phyloP scores from a whole-genome alignment of 129 eudicot genomes.

The Lonicera japonica region DNA sequence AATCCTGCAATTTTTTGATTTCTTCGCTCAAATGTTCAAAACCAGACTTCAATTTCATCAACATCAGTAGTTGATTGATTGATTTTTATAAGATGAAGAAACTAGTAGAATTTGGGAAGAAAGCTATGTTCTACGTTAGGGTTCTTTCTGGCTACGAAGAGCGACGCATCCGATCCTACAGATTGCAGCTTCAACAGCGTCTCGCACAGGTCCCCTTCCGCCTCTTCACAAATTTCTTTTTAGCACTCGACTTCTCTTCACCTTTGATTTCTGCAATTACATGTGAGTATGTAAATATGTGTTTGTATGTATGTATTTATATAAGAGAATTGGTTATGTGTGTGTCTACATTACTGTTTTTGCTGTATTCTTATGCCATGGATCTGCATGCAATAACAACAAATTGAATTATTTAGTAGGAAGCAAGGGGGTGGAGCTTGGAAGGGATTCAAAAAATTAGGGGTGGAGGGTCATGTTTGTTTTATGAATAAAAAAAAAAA shows the following conservation, averaged over 20 bases:
- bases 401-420: neutral
- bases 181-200: slow-evolving; percentile 58
- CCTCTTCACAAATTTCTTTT: neutral
- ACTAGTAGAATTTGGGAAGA: slow-evolving; percentile 62
- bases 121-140: slow-evolving; percentile 82
- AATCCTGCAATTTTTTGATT: too few relatives aligned
- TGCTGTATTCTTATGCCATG: neutral
- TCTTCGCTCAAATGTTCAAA: too few relatives aligned
- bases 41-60: too few relatives aligned
- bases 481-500: too few relatives aligned
- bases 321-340: neutral
- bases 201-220: slow-evolving; percentile 24
- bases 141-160: slow-evolving; percentile 97
- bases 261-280: neutral
- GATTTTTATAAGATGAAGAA: slow-evolving; percentile 36
- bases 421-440: too few relatives aligned
- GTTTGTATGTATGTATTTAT: neutral
- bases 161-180: slow-evolving; percentile 70
- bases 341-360: neutral
- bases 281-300: neutral
- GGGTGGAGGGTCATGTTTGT: too few relatives aligned
- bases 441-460: too few relatives aligned
- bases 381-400: neutral
- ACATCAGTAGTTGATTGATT: neutral
- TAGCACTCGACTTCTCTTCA: too few relatives aligned